A percentile compares a stretch with the other conserved stretches of the same genome.
phyloP scores from a whole-genome alignment of 495 filamentous ascomycete genomes.

The Lasiosphaeria hispida region DNA sequence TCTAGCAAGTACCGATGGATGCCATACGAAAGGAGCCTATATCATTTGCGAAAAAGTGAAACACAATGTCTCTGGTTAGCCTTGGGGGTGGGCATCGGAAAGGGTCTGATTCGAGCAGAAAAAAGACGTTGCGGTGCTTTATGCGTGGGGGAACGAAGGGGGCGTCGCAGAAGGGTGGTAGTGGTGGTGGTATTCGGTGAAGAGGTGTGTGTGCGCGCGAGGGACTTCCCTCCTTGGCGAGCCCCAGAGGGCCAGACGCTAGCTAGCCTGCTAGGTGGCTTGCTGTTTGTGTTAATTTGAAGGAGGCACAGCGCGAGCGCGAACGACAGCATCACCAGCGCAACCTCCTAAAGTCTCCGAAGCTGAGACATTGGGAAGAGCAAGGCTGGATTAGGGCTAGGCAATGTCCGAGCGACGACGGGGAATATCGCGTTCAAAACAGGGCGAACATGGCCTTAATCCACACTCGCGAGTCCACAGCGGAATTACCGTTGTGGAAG shows the following conservation, averaged over 20 bases:
- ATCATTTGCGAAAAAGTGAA: constrained; percentile 4
- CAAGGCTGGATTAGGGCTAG: not conserved
- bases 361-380: not conserved
- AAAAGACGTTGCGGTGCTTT: constrained; percentile 18
- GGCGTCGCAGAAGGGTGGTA: not conserved
- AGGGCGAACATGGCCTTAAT: not conserved
- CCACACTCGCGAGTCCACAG: not conserved
- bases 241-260: not conserved
- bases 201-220: not conserved
- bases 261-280: not conserved
- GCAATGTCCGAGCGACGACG: constrained; percentile 2
- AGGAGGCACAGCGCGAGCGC: not conserved
- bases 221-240: not conserved
- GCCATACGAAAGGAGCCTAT: constrained; percentile 70
- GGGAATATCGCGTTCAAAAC: not conserved
- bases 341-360: not conserved
- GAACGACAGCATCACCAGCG: not conserved
- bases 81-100: not conserved
- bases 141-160: constrained; percentile 26
- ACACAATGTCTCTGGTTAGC: constrained; percentile 10
- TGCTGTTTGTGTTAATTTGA: not conserved
- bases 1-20: constrained; percentile 64
- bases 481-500: constrained; percentile 22
- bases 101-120: constrained; percentile 4
- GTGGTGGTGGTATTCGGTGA: constrained; percentile 9